A percentile compares a stretch with the other conserved stretches of the same genome.
Conservation (phyloP, 306 rosid genomes). For the Ziziphus jujuba region DNA sequence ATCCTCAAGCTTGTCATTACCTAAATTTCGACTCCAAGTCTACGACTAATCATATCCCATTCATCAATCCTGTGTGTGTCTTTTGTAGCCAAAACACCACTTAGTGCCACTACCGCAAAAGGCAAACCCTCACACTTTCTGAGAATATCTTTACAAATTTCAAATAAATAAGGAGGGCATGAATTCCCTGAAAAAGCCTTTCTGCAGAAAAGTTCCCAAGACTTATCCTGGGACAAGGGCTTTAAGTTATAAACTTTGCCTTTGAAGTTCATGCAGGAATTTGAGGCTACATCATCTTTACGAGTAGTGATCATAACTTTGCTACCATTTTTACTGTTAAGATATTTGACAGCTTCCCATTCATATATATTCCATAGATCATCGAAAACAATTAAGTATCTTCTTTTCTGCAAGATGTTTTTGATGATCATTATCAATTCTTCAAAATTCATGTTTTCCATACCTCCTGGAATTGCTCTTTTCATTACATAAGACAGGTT, state of each 20-base stretch:
- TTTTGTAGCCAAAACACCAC: slow-evolving; percentile 61
- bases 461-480: slow-evolving; percentile 38
- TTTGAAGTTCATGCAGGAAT: slow-evolving; percentile 36
- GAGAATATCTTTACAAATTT: slow-evolving; percentile 38
- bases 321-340: slow-evolving; percentile 45
- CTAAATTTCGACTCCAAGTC: slow-evolving; percentile 52
- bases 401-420: slow-evolving; percentile 40
- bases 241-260: slow-evolving; percentile 42
- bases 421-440: slow-evolving; percentile 40
- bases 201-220: slow-evolving; percentile 52
- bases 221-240: slow-evolving; percentile 44
- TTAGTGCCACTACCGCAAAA: slow-evolving; percentile 68
- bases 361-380: slow-evolving; percentile 52
- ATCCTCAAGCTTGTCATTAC: slow-evolving; percentile 51
- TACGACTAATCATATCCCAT: slow-evolving; percentile 47
- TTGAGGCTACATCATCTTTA: slow-evolving; percentile 41
- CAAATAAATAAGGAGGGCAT: slow-evolving; percentile 50
- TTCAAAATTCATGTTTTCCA: slow-evolving; percentile 37
- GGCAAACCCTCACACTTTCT: slow-evolving; percentile 70
- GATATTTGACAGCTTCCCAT: slow-evolving; percentile 64
- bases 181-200: slow-evolving; percentile 51
- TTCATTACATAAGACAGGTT: slow-evolving; percentile 22
- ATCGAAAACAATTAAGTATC: slow-evolving; percentile 58
- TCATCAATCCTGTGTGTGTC: slow-evolving; percentile 53
- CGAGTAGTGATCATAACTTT: slow-evolving; percentile 62